Evolutionary conservation across 2,329 filamentous ascomycete species (phyloP).

Genomic region (Sphaerulina musiva): DNA sequence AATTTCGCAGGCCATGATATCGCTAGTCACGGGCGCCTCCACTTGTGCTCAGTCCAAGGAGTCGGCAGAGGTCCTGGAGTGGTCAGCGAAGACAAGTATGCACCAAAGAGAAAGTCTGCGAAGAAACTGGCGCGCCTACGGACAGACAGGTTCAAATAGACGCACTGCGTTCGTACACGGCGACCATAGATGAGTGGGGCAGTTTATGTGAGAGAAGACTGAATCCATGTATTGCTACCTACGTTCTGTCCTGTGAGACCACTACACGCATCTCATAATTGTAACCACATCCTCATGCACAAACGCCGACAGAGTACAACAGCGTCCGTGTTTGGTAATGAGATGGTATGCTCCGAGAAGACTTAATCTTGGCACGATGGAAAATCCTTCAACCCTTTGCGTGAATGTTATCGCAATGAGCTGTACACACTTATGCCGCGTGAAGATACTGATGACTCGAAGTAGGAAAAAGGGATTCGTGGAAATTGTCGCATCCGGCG

Average conservation of each 20-base stretch:
- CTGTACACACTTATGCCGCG: conserved; percentile 67
- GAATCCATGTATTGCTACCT: neutral
- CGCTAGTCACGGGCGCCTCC: too few species aligned
- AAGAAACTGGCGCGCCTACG: too few species aligned
- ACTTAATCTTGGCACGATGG: conserved; percentile 56
- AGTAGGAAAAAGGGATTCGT: neutral
- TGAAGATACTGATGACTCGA: conserved; percentile 5
- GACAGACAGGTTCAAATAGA: too few species aligned
- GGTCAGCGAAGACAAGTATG: too few species aligned
- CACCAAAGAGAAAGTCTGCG: too few species aligned
- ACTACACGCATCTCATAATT: conserved; percentile 29
- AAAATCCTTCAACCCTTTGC: conserved; percentile 60
- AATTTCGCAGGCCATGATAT: too few species aligned
- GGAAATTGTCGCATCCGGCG: neutral
- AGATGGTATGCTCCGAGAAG: conserved; percentile 35
- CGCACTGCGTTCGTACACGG: too few species aligned
- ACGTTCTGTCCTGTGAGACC: neutral
- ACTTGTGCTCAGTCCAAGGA: too few species aligned
- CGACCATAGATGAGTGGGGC: too few species aligned
- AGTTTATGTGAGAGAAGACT: neutral
- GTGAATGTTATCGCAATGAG: conserved; percentile 50
- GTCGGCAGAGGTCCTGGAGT: too few species aligned
- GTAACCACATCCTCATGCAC: conserved; percentile 61
- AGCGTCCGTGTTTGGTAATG: conserved; percentile 62
- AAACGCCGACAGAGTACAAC: conserved; percentile 44